A percentile compares a stretch with the other conserved stretches of the same genome.
Evolutionary conservation across 2,329 filamentous ascomycete species (phyloP).

Genomic region (Neofusicoccum sp.): DNA sequence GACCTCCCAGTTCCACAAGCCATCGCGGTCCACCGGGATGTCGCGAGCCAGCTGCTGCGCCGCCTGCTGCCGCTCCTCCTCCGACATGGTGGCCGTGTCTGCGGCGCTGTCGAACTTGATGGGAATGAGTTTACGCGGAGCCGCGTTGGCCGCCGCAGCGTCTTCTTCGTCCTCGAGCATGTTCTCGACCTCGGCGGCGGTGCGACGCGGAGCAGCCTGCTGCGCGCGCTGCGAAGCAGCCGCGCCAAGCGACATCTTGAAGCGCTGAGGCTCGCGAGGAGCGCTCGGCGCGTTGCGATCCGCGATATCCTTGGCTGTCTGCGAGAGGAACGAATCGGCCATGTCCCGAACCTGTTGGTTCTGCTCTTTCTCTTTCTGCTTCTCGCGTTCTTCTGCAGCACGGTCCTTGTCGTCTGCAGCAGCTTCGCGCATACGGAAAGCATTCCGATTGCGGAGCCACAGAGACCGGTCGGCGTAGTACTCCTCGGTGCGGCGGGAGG

Average conservation of each 20-base stretch:
- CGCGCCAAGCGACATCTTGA: slow-evolving; percentile 90
- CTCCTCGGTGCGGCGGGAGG: slow-evolving; percentile 65
- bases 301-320: slow-evolving; percentile 74
- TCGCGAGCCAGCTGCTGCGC: slow-evolving; percentile 80
- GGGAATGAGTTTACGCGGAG: slow-evolving; percentile 66
- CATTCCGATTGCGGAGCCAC: slow-evolving; percentile 79
- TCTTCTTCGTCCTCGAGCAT: slow-evolving; percentile 94
- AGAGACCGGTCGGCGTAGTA: slow-evolving; percentile 85
- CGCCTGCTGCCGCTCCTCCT: slow-evolving; percentile 83
- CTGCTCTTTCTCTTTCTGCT: slow-evolving; percentile 65
- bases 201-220: slow-evolving; percentile 63
- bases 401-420: slow-evolving; percentile 81
- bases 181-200: slow-evolving; percentile 89
- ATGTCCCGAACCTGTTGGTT: slow-evolving; percentile 76
- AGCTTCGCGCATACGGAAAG: slow-evolving; percentile 71
- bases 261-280: slow-evolving; percentile 65
- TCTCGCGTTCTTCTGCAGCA: slow-evolving; percentile 72
- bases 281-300: slow-evolving; percentile 36
- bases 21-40: slow-evolving; percentile 82
- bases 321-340: slow-evolving; percentile 87
- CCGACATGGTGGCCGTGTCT: slow-evolving; percentile 58
- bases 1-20: slow-evolving; percentile 88
- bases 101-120: slow-evolving; percentile 46
- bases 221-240: slow-evolving; percentile 73
- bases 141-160: slow-evolving; percentile 53